Conservation (phyloP, 371 early-diverging fungal genomes). For the Mortierella sp. region DNA sequence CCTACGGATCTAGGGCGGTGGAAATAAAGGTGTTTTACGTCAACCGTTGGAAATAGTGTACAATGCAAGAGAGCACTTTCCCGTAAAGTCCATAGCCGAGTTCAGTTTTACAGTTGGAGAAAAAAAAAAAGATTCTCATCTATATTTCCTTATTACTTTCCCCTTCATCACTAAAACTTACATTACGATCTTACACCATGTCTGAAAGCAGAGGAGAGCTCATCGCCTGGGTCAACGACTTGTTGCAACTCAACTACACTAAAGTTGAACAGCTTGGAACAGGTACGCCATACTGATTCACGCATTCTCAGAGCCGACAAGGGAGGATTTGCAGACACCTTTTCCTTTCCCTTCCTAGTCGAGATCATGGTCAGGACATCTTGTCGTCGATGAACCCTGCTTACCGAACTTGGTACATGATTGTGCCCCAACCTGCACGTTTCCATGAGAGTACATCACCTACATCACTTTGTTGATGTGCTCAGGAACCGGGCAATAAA, state of each 20-base stretch:
- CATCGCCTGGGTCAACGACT: constrained; percentile 93
- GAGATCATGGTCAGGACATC: constrained; percentile 1
- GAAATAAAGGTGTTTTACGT: not conserved
- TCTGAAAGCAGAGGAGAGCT: constrained; percentile 90
- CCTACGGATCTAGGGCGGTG: not conserved
- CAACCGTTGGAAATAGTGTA: not conserved
- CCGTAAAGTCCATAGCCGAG: not conserved
- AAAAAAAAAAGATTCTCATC: not conserved
- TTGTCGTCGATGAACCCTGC: not conserved
- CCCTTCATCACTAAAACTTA: not conserved
- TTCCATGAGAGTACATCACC: not conserved
- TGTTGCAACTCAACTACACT: constrained; percentile 88
- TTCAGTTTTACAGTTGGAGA: too few relatives aligned
- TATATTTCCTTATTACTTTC: constrained; percentile 3
- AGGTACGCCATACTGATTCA: constrained; percentile 61
- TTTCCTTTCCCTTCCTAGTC: not conserved
- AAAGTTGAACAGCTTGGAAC: constrained; percentile 96
- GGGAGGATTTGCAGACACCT: not conserved
- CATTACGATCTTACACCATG: constrained; percentile 64
- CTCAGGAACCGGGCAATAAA: not conserved
- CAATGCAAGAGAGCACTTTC: not conserved
- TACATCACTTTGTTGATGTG: not conserved
- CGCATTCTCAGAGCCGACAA: not conserved
- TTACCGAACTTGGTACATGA: not conserved
- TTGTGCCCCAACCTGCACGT: not conserved